Evolutionary conservation across 495 filamentous ascomycete genomes (phyloP).

Genomic region (Hypoxylon crocopeplum): DNA sequence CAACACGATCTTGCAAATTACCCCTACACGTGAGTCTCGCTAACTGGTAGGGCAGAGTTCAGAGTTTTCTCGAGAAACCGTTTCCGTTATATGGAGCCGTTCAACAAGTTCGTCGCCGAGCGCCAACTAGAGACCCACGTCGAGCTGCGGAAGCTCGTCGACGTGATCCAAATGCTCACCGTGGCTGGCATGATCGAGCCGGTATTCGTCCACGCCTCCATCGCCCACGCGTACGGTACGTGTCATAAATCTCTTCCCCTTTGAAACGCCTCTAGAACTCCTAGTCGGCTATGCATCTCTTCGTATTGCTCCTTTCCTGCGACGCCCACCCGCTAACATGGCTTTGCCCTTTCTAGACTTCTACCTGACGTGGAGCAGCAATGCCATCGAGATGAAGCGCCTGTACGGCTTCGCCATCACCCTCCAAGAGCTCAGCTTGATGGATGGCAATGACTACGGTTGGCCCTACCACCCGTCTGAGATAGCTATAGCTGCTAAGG

Average conservation of each 20-base stretch:
- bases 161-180: not conserved
- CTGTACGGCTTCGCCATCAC: not conserved
- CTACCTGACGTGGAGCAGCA: not conserved
- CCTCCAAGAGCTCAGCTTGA: not conserved
- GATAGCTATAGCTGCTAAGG: no score
- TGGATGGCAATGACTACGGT: not conserved
- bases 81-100: no score
- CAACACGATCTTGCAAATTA: no score
- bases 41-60: no score
- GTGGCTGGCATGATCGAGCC: not conserved
- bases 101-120: constrained; percentile 6
- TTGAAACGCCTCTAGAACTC: no score
- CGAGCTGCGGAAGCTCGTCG: not conserved
- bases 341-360: no score
- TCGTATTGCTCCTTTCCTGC: no score
- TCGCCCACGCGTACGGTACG: not conserved
- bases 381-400: not conserved
- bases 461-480: not conserved
- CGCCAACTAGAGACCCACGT: not conserved
- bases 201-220: not conserved
- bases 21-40: no score
- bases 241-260: not conserved
- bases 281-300: no score
- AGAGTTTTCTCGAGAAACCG: no score
- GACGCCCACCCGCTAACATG: no score